A percentile compares a stretch with the other conserved stretches of the same genome.
Conservation (phyloP, 139 green algal genomes). For the Microglena sp. region DNA sequence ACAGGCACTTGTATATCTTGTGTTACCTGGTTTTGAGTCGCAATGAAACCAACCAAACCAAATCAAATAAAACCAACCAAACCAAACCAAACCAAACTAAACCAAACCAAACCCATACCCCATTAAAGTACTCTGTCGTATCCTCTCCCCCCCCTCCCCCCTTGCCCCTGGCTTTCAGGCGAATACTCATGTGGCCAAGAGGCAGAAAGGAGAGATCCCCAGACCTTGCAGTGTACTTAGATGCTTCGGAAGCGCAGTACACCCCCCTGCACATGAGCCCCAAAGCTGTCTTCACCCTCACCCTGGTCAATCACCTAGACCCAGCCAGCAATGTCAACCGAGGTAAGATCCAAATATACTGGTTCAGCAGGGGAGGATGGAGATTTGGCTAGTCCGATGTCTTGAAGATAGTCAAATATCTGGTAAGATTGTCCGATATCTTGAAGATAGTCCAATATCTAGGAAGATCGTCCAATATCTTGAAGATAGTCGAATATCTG, state of each 20-base stretch:
- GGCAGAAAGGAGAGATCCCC: slow-evolving; percentile 32
- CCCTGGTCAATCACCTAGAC: slow-evolving; percentile 60
- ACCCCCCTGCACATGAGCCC: slow-evolving; percentile 44
- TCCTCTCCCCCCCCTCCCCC: too few relatives aligned
- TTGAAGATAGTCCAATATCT: too few relatives aligned
- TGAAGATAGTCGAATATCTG: not conserved
- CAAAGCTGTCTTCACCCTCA: slow-evolving; percentile 68
- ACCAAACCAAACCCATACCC: too few relatives aligned
- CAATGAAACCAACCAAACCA: not conserved
- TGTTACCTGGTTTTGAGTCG: not conserved
- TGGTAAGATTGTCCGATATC: not conserved
- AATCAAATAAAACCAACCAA: not conserved
- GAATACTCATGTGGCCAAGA: slow-evolving; percentile 60
- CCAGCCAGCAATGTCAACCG: slow-evolving; percentile 44
- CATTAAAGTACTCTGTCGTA: too few relatives aligned
- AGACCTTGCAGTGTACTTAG: slow-evolving; percentile 61
- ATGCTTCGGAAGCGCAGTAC: slow-evolving; percentile 52
- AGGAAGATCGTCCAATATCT: not conserved
- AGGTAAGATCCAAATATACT: slow-evolving; percentile 13
- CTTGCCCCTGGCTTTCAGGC: slow-evolving; percentile 39
- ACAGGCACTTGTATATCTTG: not conserved
- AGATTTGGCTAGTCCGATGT: not conserved
- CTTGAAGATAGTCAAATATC: not conserved
- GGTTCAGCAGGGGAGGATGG: not conserved
- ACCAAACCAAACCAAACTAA: too few relatives aligned